phyloP scores from a whole-genome alignment of 106 monocot genomes.

The Dendrobium catenatum region DNA sequence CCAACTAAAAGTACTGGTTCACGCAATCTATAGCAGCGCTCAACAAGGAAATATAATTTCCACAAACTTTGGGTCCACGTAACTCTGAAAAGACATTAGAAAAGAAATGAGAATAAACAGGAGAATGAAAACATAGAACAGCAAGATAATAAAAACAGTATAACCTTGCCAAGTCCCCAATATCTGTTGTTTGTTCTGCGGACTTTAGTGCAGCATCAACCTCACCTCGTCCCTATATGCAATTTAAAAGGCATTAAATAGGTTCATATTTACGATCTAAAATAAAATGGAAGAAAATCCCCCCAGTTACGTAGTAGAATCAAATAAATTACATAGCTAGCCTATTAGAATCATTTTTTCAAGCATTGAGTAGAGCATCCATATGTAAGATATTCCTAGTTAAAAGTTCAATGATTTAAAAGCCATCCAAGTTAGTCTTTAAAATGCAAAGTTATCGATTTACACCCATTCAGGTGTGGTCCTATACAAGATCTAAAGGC shows the following conservation, averaged over 20 bases:
- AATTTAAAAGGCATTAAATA: neutral
- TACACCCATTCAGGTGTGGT: neutral
- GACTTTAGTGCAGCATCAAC: constrained; percentile 8
- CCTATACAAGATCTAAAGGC: neutral
- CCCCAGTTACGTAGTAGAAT: neutral
- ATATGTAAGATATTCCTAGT: neutral
- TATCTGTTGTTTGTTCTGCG: constrained; percentile 14
- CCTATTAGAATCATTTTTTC: too few relatives aligned
- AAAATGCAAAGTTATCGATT: neutral
- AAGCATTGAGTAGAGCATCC: neutral
- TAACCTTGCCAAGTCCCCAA: constrained; percentile 45
- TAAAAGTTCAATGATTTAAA: neutral
- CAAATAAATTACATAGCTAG: neutral
- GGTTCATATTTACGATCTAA: neutral
- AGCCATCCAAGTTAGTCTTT: neutral
- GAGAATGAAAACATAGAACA: constrained; percentile 1
- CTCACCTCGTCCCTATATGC: constrained; percentile 21
- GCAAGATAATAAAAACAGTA: constrained; percentile 1
- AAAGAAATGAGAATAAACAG: neutral
- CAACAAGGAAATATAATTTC: constrained; percentile 78
- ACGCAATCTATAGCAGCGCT: constrained; percentile 69
- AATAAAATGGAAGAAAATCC: neutral
- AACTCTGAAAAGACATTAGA: constrained; percentile 37
- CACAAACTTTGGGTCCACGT: constrained; percentile 72
- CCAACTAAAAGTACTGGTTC: constrained; percentile 97